Evolutionary conservation across 768 basidiomycete species (phyloP).

Genomic region (Suillus weaverae): DNA sequence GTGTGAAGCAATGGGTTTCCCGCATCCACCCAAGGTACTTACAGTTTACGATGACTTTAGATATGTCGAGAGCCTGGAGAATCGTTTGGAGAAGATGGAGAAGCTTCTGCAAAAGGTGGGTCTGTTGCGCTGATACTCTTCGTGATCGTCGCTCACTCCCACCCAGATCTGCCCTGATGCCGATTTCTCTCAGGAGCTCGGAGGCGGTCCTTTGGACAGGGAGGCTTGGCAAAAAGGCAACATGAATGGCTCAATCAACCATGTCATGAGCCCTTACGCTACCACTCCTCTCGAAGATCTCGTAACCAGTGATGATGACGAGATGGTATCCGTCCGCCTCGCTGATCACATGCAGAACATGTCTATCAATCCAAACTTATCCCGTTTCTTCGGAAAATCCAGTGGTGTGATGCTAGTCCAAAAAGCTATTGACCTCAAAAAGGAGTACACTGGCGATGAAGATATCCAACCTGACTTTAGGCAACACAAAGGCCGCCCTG

Average conservation of each 20-base stretch:
- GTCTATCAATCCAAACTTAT: slow-evolving; percentile 11
- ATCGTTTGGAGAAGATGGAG: slow-evolving; percentile 64
- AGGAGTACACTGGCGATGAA: slow-evolving; percentile 48
- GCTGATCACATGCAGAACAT: slow-evolving; percentile 27
- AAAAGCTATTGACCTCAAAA: slow-evolving; percentile 57
- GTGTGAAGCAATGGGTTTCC: slow-evolving; percentile 8
- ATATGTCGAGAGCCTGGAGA: slow-evolving; percentile 64
- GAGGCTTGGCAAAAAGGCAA: slow-evolving; percentile 34
- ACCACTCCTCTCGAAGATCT: slow-evolving; percentile 20
- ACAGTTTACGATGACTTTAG: slow-evolving; percentile 28
- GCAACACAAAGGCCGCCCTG: slow-evolving; percentile 13
- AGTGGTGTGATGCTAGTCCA: slow-evolving; percentile 43
- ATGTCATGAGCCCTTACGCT: slow-evolving; percentile 14
- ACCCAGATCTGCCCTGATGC: slow-evolving; percentile 66
- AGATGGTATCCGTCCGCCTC: slow-evolving; percentile 22
- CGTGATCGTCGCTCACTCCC: slow-evolving; percentile 3
- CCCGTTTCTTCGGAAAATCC: slow-evolving; percentile 41
- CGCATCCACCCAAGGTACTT: background rate
- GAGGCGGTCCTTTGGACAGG: slow-evolving; percentile 40
- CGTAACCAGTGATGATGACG: slow-evolving; percentile 30
- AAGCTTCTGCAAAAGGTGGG: slow-evolving; percentile 53
- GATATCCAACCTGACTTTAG: slow-evolving; percentile 16
- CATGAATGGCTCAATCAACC: slow-evolving; percentile 11
- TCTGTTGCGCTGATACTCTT: background rate
- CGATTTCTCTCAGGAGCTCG: slow-evolving; percentile 59